Conservation (phyloP, 805 yeast species). For the Myxozyma monticola region DNA sequence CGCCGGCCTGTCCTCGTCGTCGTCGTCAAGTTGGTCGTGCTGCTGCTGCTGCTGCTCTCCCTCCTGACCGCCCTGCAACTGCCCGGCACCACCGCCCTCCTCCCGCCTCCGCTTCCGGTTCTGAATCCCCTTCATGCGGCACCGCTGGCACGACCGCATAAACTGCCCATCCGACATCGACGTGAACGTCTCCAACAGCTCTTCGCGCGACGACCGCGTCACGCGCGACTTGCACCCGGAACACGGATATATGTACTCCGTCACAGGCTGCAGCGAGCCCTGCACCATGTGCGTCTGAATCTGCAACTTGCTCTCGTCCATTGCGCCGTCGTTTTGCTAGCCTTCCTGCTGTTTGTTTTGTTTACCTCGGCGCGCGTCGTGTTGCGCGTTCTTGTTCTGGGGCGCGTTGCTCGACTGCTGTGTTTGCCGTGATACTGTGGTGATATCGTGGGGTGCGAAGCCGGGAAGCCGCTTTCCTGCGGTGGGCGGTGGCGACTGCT, state of each 20-base stretch:
- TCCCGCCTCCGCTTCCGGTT: slow-evolving; percentile 22
- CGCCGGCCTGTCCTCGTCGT: slow-evolving; percentile 18
- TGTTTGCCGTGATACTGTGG: too few species aligned
- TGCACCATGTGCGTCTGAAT: slow-evolving; percentile 20
- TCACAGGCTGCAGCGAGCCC: slow-evolving; percentile 13
- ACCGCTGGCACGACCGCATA: slow-evolving; percentile 28
- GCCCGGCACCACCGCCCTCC: neutral
- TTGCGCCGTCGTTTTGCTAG: slow-evolving; percentile 1
- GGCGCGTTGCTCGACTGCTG: too few species aligned
- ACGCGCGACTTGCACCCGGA: slow-evolving; percentile 30
- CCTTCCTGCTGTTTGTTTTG: neutral
- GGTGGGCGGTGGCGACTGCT: too few species aligned
- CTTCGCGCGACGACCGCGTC: slow-evolving; percentile 20
- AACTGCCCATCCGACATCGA: slow-evolving; percentile 28
- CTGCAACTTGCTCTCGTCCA: slow-evolving; percentile 26
- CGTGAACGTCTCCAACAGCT: slow-evolving; percentile 26
- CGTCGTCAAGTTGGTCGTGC: too few species aligned
- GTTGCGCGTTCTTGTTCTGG: too few species aligned
- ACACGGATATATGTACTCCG: slow-evolving; percentile 29
- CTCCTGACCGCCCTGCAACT: neutral
- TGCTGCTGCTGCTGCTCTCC: neutral
- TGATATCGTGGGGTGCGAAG: too few species aligned
- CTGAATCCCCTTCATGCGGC: slow-evolving; percentile 28
- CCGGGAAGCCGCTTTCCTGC: too few species aligned
- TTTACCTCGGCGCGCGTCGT: slow-evolving; percentile 8